Conservation (phyloP, 805 yeast genomes). For the Zygosaccharomyces lentus region DNA sequence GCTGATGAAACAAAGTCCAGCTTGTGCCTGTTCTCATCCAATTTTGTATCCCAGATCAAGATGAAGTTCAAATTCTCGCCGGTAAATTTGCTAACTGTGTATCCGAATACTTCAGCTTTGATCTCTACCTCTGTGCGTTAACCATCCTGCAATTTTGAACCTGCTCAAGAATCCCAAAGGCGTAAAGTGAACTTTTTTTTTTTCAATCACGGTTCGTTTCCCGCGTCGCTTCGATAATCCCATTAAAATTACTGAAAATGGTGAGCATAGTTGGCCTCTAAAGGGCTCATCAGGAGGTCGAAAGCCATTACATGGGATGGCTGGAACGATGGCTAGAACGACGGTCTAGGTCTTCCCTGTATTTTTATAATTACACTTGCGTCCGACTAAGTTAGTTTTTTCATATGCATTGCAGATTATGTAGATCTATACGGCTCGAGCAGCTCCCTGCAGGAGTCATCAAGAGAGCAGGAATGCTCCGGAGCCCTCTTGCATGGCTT, state of each 20-base stretch:
- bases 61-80: not conserved
- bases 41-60: not conserved
- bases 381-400: not conserved
- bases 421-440: slow-evolving; percentile 5
- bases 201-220: not conserved
- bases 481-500: slow-evolving; percentile 83
- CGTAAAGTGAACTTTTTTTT: not conserved
- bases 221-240: not conserved
- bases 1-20: not conserved
- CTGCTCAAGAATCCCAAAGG: not conserved
- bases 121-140: not conserved
- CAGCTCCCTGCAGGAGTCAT: not conserved
- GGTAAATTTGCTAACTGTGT: not conserved
- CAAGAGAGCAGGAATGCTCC: slow-evolving; percentile 79
- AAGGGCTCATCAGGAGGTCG: slow-evolving; percentile 1
- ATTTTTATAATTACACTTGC: not conserved
- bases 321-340: not conserved
- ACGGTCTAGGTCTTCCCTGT: not conserved
- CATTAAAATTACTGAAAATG: slow-evolving; percentile 5
- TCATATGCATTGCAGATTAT: not conserved
- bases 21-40: not conserved
- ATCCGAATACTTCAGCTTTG: not conserved
- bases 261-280: not conserved
- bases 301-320: not conserved
- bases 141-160: not conserved